Base-by-base conservation (phyloP, 371 early-diverging fungal genomes). In the Mucor mucedo region DNA sequence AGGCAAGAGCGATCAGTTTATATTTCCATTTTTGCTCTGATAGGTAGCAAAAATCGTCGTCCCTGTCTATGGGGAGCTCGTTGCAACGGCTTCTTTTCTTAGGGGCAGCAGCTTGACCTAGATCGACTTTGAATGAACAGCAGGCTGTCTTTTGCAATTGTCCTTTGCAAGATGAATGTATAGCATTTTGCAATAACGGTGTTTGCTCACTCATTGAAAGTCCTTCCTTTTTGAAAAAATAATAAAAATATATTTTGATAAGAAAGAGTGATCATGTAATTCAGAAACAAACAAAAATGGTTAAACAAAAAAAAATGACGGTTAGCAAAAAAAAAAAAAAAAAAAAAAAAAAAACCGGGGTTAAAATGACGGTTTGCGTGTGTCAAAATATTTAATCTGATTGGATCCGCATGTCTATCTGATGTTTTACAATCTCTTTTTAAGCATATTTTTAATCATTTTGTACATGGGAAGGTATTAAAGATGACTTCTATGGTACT, bases 1-100 rank as follows among this genome's bases (percentile, higher is more conserved):
- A 88, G 7, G 78, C 42, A n/a, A 89, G 71, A n/a, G 90, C 90
- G 62, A 87, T 62, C 4, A 71, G 27, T 65, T 89, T 88, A 62
- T 86, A 87, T 48, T 82, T 70, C 70, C 84, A 78, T 55, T 78
- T 84, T 29, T 74, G 75, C 39, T 81, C 65, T 16, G 71, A 56
- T 16, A 72, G 42, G 30, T 64, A 72, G 11, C 70, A 70, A 52
- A 60, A 64, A 21, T 64, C 62, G 16, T 58, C 55, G 9, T 58
- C 62, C 30, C 53, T 60, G 5, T 35, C 52, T 39, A 40, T 38
- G 7, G 65, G 50, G 6, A 65, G 35, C 16, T 28, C 42, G 10
- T 6, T 50, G 11, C 38, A 42, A 10, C 33, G n/a, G 39, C 45
- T 52, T 48, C 63, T 63, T 21, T 42, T 53, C 29, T 62, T 68